Evolutionary conservation across 2,329 filamentous ascomycete genomes (phyloP), one percentile per base, ranked within the genome.

Genomic region (Rhynchosporium graminicola): DNA sequence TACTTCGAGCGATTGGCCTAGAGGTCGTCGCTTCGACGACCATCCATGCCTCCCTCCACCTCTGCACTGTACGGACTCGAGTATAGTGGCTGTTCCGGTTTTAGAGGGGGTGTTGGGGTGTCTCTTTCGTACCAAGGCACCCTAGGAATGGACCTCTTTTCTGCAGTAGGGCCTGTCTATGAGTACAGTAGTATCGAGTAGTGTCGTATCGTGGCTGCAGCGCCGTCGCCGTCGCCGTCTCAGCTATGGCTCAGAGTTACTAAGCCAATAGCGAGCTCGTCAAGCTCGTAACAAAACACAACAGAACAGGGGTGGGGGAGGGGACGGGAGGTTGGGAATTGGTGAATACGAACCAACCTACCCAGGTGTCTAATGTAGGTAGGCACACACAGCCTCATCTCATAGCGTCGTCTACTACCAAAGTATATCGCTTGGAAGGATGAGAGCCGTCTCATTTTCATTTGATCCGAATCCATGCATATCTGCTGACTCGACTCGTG

Each of bases 261-360:
- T 20, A 38, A 12, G 50, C 50, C 50, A 52, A 52, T 52, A 20
- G 26, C 50, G 38, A 26, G 9, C 26, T 20, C 20, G 36, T 15
- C 33, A 52, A 12, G 31, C 50, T 52, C 50, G 50, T 52, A 38
- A 52, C 26, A 50, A n/a, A 36, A 50, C 31, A 28, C 36, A 36
- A 50, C 29, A 52, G 26, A 52, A 52, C 50, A 52, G 50, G 20
- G 20, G 20, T 20, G 20, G 20, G 1, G 20, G 20, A 20, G 20
- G 20, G 20, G 20, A 20, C 20, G 50, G 50, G 50, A 52, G 50
- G 50, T 52, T 33, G 50, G 50, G 38, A 52, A 52, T 38, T 31
- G 20, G 12, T 51, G 48, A 52, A 52, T 38, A 52, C 50, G 50
- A 51, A 51, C 20, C 20, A 20, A 20, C 20, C 20, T 20, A 20